These are phyloP conservation scores for Hypoxylon sp. DNA, from an alignment of 2,329 filamentous ascomycete genomes.

Conservation along the genomic window DNA sequence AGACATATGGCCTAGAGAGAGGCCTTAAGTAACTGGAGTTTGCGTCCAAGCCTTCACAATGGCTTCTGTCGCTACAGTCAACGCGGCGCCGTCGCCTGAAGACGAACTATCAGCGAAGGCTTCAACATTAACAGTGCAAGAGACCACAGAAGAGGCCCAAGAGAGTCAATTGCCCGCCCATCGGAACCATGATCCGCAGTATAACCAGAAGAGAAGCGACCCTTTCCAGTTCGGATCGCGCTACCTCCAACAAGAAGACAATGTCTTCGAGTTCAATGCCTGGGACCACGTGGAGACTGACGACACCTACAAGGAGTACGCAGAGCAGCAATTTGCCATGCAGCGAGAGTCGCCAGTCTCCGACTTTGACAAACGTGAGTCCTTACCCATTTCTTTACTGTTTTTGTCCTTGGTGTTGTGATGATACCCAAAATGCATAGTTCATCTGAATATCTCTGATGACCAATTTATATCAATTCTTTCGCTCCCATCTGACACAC, in stretches of 20 bases:
- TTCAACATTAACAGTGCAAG: constrained; percentile 42
- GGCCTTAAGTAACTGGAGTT: background rate
- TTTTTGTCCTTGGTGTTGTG: constrained; percentile 48
- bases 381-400: constrained; percentile 9
- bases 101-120: constrained; percentile 42
- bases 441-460: constrained; percentile 74
- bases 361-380: constrained; percentile 87
- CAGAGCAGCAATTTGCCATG: constrained; percentile 82
- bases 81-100: constrained; percentile 34
- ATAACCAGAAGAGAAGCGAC: constrained; percentile 86
- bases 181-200: constrained; percentile 73
- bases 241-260: constrained; percentile 80
- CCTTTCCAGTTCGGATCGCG: constrained; percentile 97
- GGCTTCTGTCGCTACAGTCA: constrained; percentile 28
- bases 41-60: constrained; percentile 31
- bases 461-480: constrained; percentile 68
- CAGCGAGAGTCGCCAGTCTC: constrained; percentile 88
- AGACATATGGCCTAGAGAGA: constrained; percentile 6
- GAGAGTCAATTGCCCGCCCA: constrained; percentile 59
- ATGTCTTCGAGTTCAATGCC: constrained; percentile 97
- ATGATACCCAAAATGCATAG: constrained; percentile 72
- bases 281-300: constrained; percentile 99
- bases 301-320: constrained; percentile 84
- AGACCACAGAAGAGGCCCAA: constrained; percentile 35
- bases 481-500: constrained; percentile 77